These are phyloP conservation scores for Chlorencoelia australis DNA, from an alignment of 2,329 filamentous ascomycete genomes.

Conservation along the genomic window DNA sequence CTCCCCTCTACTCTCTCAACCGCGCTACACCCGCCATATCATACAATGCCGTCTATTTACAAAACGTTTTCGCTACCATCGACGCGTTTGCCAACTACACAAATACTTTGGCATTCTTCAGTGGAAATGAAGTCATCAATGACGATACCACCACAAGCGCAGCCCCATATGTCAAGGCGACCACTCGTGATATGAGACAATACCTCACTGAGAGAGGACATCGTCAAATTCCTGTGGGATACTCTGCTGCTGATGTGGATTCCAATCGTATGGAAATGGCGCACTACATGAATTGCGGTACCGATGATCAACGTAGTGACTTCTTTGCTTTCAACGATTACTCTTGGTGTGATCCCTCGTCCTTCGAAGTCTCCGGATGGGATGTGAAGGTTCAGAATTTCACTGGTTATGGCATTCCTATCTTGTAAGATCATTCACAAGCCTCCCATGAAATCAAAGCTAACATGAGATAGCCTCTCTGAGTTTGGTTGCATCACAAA, in stretches of 20 bases:
- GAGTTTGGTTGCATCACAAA: conserved; percentile 87
- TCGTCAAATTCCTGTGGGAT: conserved; percentile 44
- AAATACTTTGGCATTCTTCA: conserved; percentile 58
- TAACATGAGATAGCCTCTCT: conserved; percentile 42
- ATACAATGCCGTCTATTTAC: conserved; percentile 61
- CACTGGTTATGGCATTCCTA: conserved; percentile 55
- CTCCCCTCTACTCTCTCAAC: conserved; percentile 62
- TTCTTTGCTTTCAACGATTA: conserved; percentile 60
- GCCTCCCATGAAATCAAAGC: background rate
- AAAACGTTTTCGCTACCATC: conserved; percentile 61
- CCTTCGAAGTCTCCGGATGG: conserved; percentile 53
- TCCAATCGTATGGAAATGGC: conserved; percentile 60
- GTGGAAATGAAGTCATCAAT: conserved; percentile 51
- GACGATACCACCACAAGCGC: conserved; percentile 38
- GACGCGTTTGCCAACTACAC: conserved; percentile 56
- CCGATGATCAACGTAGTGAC: conserved; percentile 54
- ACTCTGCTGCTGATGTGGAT: conserved; percentile 56
- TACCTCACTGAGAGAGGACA: conserved; percentile 40
- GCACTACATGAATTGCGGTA: conserved; percentile 64
- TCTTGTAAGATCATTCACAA: conserved; percentile 29
- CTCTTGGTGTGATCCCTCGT: conserved; percentile 53
- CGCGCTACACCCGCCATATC: conserved; percentile 47
- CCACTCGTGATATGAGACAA: conserved; percentile 46
- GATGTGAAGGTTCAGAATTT: conserved; percentile 60
- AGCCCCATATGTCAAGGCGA: conserved; percentile 49